Percentiles rank a stretch among this genome's conserved stretches.
These are phyloP conservation scores for Podospora appendiculata DNA, from an alignment of 495 filamentous ascomycete genomes.

Conservation along the genomic window DNA sequence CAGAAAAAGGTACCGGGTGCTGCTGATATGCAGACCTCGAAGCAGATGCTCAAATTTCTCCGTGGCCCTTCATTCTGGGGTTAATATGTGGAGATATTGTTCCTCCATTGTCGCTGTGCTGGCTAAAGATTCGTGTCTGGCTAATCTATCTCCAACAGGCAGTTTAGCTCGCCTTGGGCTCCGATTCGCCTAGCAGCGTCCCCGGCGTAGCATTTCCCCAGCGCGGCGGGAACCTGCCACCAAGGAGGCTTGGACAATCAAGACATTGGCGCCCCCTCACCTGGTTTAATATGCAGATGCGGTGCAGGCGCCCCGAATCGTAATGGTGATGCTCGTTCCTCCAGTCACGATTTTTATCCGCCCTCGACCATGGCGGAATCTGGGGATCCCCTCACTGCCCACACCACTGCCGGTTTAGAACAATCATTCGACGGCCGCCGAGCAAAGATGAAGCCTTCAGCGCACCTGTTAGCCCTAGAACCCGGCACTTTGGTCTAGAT, in stretches of 20 bases:
- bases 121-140: constrained; percentile 11
- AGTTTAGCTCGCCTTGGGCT: constrained; percentile 1
- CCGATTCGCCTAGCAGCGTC: constrained; percentile 5
- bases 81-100: constrained; percentile 5
- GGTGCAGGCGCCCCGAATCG: neutral
- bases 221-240: neutral
- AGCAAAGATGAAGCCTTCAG: neutral
- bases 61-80: neutral
- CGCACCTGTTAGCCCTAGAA: neutral
- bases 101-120: neutral
- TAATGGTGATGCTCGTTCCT: neutral
- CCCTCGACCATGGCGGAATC: neutral
- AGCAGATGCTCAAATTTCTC: neutral
- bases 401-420: neutral
- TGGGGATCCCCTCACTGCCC: neutral
- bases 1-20: too few relatives aligned
- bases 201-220: neutral
- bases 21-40: too few relatives aligned
- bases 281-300: constrained; percentile 2
- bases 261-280: neutral
- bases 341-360: constrained; percentile 1
- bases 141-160: constrained; percentile 19
- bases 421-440: neutral
- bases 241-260: neutral
- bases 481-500: neutral